Evolutionary conservation across 805 yeast species (phyloP), one percentile per base, ranked within the genome.

Genomic region (Hermanozyma aechmeae): DNA sequence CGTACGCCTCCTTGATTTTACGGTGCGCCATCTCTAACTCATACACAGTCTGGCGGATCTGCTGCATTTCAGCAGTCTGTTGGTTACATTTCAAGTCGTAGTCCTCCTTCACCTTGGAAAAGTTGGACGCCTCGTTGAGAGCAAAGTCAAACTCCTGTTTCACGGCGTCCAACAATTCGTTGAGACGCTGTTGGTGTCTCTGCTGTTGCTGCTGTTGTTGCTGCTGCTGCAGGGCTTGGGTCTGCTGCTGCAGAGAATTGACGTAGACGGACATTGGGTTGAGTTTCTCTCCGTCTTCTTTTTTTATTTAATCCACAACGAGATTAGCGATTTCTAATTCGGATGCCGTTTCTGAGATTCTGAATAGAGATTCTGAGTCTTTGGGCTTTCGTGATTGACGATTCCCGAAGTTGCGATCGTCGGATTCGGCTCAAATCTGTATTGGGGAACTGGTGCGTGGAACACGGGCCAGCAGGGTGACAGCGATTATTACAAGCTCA

Each of bases 11-110:
- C 60, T 89, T 87, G 71, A 92, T 82, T 51, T 84, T 83, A 44
- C 95, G 71, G 62, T 89, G 97, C 23, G 95, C 89, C 71, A 79
- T 73, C 56, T 89, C 96, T 46, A 89, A 71, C 52, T 92, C 97
- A 50, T 79, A 86, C 16, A 89, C 95, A 8, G 95, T 84, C 49
- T 86, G 93, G 48, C 96, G 74, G 34, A 89, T 86, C 53, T 83
- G 94, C 51, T 86, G 87, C 73, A 89, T 77, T 56, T 92, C 98
- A 30, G 79, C 81, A 33, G 85, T 78, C 58, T 89, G 96, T 59
- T 87, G 96, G 50, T 73, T 79, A 51, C 85, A 78, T 53, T 87
- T 87, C 44, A 79, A 65, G 56, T 89, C 97, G 45, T 76, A 83
- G 52, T 87, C 96, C 53, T 86, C 94, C 61, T 86, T 89, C 54